Evolutionary conservation across 345 rosid genomes (phyloP), one percentile per base, ranked within the genome.

Genomic region (Brassica incana): DNA sequence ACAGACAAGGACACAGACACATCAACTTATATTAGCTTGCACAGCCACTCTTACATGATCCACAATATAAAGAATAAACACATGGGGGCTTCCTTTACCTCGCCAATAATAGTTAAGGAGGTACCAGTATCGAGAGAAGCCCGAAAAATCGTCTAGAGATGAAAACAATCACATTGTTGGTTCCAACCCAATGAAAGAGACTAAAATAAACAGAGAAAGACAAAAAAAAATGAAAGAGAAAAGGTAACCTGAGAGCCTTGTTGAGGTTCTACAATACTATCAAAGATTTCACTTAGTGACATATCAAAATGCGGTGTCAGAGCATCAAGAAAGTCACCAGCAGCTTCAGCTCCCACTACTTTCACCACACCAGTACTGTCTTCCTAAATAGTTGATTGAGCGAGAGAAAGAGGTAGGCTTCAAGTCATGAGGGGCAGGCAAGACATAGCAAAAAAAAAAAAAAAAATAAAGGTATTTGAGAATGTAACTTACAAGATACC

Each of bases 401-500:
- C 32, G 14, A 69, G 72, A 67, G n/a, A 67, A 38, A 4, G 8
- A 67, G 5, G 54, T 10, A 66, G n/a, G 10, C 56, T n/a, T 38
- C 11, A 67, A 40, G 56, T 18, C 12, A 20, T 56, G 27, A 2
- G 61, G 61, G 27, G 61, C 4, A 43, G 4, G 16, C 5, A 67
- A 43, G 16, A 67, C 2, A 68, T 25, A 48, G 61, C 25, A 48
- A 69, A n/a, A 9, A 48, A 48, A 11, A 45, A 11, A 45, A 23
- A 23, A 4, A 48, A 10, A 40, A 43, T 33, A 6, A 48, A 48
- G 54, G 54, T 48, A 48, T 12, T 48, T 36, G 58, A 1, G 62
- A 69, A 52, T 27, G 40, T 69, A 5, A 50, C 58, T 50, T 73
- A 43, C 77, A 0, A 73, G 69, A 63, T 48, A 45, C 77, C 69